Evolutionary conservation across 805 yeast species (phyloP).

Genomic region (Metschnikowia kofuensis): DNA sequence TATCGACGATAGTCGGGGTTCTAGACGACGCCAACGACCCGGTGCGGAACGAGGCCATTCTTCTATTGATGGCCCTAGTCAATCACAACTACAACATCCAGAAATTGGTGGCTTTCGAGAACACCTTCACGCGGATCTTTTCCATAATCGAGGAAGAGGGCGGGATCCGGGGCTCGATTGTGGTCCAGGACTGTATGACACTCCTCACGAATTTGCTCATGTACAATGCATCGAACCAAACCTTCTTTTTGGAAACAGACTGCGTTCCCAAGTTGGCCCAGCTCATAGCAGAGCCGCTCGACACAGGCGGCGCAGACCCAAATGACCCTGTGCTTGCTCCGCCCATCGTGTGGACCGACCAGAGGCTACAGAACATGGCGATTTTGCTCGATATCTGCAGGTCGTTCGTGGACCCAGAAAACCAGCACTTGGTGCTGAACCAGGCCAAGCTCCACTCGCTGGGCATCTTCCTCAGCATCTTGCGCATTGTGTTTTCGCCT

Average conservation of each 20-base stretch:
- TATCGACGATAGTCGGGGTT: constrained; percentile 66
- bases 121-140: constrained; percentile 80
- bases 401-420: constrained; percentile 68
- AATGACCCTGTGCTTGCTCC: constrained; percentile 21
- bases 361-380: constrained; percentile 62
- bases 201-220: constrained; percentile 68
- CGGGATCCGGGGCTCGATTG: constrained; percentile 80
- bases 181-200: constrained; percentile 88
- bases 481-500: constrained; percentile 69
- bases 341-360: constrained; percentile 72
- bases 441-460: constrained; percentile 60
- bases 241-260: constrained; percentile 80
- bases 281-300: constrained; percentile 61
- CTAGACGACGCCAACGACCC: constrained; percentile 62
- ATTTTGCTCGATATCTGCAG: constrained; percentile 71
- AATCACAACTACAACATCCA: constrained; percentile 83
- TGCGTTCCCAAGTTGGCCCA: constrained; percentile 64
- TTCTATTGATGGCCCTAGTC: constrained; percentile 79
- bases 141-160: constrained; percentile 83
- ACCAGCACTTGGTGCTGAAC: constrained; percentile 56
- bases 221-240: constrained; percentile 88
- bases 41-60: constrained; percentile 80
- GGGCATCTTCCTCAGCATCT: constrained; percentile 61
- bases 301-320: constrained; percentile 22
- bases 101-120: constrained; percentile 91